Percentiles rank a stretch among this genome's conserved stretches.
Evolutionary conservation across 192 early-diverging fungal species (phyloP).

Genomic region (Coemansia sp.): DNA sequence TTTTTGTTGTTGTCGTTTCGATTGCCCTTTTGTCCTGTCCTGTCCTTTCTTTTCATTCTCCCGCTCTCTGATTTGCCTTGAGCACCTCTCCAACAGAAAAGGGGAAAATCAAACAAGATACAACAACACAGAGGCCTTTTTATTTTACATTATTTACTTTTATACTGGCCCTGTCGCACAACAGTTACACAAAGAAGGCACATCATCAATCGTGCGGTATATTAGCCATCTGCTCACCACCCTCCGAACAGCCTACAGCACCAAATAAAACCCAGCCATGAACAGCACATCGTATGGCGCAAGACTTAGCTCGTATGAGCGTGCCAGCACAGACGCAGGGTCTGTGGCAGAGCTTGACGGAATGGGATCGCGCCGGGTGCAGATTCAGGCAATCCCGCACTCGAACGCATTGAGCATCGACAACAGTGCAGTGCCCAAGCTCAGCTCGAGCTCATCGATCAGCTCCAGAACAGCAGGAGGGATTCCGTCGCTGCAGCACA

Average conservation of each 20-base stretch:
- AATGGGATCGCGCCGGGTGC: slow-evolving; percentile 34
- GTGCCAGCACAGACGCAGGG: slow-evolving; percentile 20
- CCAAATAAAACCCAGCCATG: slow-evolving; percentile 12
- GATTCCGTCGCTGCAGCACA: slow-evolving; percentile 4
- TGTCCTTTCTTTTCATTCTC: not conserved
- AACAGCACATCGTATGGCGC: slow-evolving; percentile 20
- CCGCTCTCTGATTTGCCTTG: not conserved
- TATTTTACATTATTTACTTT: too few relatives aligned
- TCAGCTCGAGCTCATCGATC: slow-evolving; percentile 10
- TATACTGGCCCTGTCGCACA: too few relatives aligned
- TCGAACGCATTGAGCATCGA: slow-evolving; percentile 26
- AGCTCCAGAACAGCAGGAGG: slow-evolving; percentile 11
- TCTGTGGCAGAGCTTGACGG: slow-evolving; percentile 21
- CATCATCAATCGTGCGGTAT: too few relatives aligned
- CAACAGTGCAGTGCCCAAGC: slow-evolving; percentile 13
- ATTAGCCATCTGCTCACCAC: too few relatives aligned
- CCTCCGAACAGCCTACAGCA: not conserved
- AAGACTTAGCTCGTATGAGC: slow-evolving; percentile 19
- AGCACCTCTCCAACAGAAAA: too few relatives aligned
- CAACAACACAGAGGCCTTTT: too few relatives aligned
- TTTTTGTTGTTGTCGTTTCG: not conserved
- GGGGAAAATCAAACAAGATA: too few relatives aligned
- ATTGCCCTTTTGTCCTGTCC: not conserved
- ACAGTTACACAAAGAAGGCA: too few relatives aligned
- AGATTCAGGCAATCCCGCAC: slow-evolving; percentile 46